Base-by-base conservation (phyloP, 108 stramenopile species). In the Pseudonitzschia delicatissima region DNA sequence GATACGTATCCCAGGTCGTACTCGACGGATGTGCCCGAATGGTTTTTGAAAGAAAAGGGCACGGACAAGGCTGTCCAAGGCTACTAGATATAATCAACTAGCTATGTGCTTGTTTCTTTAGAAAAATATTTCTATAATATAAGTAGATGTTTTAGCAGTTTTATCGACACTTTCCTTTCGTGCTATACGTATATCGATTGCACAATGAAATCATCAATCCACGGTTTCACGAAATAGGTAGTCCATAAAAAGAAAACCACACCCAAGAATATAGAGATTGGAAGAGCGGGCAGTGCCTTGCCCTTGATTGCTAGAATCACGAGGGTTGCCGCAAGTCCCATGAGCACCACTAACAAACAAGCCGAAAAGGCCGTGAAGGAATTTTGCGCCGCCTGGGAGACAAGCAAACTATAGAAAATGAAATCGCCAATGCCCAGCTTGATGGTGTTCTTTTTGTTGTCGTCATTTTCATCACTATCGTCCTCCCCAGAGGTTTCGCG, bases 391-490 rank as follows among this genome's bases (percentile, higher is more conserved):
- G 97, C 97, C 65, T 93, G 90, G 57, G 95, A 86, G 27, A 97
- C 95, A 51, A 98, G 77, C 6, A 98, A 87, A 49, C 83, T 86
- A 71, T 98, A 98, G 59, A 98, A 98, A 15, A 98, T 95, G 72
- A 98, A 98, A 69, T 98, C 98, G 0, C 96, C 96, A 3, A 77
- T 32, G 2, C 71, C 66, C 66, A 72, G 40, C 35, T 68, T 78
- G 61, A 66, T 67, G 5, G 61, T 45, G 37, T 63, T 48, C n/a
- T 67, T 42, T 25, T 68, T 69, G 12, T 60, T 44, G 23, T 34
- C 45, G 4, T 66, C 59, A 21, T 57, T 27, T 32, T 17, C 23
- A 17, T 39, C 15, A 2, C 17, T 47, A 49, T 49, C 60, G 20
- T 73, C 66, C 26, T 71, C 74, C 11, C 68, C 68, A 1, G 47